Percentiles rank a stretch among this genome's conserved stretches.
Evolutionary conservation across 371 early-diverging fungal genomes (phyloP).

Genomic region (Mortierella sp.): DNA sequence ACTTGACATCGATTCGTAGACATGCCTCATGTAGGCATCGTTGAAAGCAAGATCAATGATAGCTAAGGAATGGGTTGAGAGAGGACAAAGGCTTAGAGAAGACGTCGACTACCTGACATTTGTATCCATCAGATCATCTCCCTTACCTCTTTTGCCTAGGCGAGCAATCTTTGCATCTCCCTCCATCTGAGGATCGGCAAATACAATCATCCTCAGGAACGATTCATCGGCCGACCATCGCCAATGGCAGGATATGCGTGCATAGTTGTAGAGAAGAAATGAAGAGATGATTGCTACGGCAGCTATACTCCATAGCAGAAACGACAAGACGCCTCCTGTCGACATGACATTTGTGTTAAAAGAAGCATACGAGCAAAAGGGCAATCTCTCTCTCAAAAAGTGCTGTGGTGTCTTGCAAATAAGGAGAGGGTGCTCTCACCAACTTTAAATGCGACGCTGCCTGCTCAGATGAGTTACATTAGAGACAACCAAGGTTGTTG

Average conservation of each 20-base stretch:
- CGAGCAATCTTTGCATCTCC: conserved; percentile 64
- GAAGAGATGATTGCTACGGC: conserved; percentile 14
- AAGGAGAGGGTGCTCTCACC: too few relatives aligned
- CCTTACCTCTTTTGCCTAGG: conserved; percentile 56
- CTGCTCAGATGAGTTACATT: too few relatives aligned
- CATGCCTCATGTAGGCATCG: conserved; percentile 60
- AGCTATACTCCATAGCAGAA: too few relatives aligned
- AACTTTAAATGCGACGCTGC: too few relatives aligned
- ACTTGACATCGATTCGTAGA: conserved; percentile 57
- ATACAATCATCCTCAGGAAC: conserved; percentile 55
- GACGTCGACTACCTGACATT: too few relatives aligned
- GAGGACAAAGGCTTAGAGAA: neutral
- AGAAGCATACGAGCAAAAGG: too few relatives aligned
- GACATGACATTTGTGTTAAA: too few relatives aligned
- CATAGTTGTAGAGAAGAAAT: conserved; percentile 31
- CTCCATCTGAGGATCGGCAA: conserved; percentile 69
- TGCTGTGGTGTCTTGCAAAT: too few relatives aligned
- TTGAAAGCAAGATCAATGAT: conserved; percentile 60
- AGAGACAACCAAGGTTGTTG: too few relatives aligned
- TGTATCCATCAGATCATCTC: too few relatives aligned
- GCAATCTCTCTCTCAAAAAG: too few relatives aligned
- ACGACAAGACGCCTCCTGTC: too few relatives aligned
- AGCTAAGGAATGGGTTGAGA: conserved; percentile 16
- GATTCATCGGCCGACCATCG: conserved; percentile 24
- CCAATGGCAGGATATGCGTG: conserved; percentile 48